phyloP scores from a whole-genome alignment of 176 grass and related monocot species.

The Avena insularis region DNA sequence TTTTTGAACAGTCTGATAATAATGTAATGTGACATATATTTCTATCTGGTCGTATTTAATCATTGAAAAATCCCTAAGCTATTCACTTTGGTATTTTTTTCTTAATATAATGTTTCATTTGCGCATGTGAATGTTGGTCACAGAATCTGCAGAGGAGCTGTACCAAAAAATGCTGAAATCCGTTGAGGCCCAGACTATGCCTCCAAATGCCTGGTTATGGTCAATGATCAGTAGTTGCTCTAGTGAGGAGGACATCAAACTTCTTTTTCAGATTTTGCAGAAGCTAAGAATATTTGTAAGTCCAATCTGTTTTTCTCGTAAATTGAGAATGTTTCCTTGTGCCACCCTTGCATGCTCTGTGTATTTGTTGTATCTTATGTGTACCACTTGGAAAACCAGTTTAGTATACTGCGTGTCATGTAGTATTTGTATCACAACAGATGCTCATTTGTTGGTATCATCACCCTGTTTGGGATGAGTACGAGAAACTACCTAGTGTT shows the following conservation, averaged over 20 bases:
- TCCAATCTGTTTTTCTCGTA: conserved; percentile 14
- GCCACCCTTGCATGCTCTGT: not conserved
- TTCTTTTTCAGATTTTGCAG: conserved; percentile 85
- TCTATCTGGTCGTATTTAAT: not conserved
- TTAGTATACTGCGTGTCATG: not conserved
- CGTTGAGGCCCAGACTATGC: conserved; percentile 85
- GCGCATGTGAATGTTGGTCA: conserved; percentile 3
- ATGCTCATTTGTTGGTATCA: conserved; percentile 17
- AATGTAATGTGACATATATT: not conserved
- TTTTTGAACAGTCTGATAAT: not conserved
- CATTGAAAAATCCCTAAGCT: not conserved
- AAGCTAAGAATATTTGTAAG: conserved; percentile 94
- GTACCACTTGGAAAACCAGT: conserved; percentile 2
- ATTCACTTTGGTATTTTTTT: not conserved
- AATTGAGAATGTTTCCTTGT: not conserved
- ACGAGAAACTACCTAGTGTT: not conserved
- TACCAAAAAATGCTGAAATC: conserved; percentile 91
- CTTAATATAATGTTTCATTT: conserved; percentile 30
- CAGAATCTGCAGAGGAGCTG: conserved; percentile 82
- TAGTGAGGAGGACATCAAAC: conserved; percentile 83
- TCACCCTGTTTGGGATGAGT: not conserved
- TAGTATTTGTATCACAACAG: not conserved
- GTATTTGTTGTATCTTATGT: conserved; percentile 6
- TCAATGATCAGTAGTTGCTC: conserved; percentile 85
- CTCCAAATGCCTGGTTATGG: conserved; percentile 95